Evolutionary conservation across 129 eudicot species (phyloP), one percentile per base, ranked within the genome.

Genomic region (Escallonia rubra): DNA sequence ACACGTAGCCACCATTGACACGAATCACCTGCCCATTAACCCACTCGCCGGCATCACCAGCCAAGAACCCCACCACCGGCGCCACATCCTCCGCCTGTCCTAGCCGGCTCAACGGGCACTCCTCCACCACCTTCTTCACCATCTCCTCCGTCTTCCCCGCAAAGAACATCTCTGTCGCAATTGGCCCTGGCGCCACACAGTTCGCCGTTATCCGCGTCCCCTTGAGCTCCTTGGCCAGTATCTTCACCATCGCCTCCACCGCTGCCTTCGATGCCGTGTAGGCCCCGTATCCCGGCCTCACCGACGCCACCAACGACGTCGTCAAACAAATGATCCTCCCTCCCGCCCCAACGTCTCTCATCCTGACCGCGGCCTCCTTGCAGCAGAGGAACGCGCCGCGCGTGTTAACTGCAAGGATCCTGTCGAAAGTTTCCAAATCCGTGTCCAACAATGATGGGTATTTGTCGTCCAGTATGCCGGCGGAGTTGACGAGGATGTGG

Each of bases 251-350:
- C 5, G 89, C 84, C 63, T 86, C 94, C 52, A 86, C 89, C 13
- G 94, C 94, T 41, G 94, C 94, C 74, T 86, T 86, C 6, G 89
- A 83, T 4, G 86, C 89, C 8, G 86, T 56, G 59, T 83, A 83
- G n/a, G 86, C 79, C 53, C 86, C 89, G 57, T 14, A 86, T 41
- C 84, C 82, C 6, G 86, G 86, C 40, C 50, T 61, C 70, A 83
- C 42, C 8, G 74, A 68, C 48, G 51, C 86, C 80, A 68, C 86
- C 59, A 74, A 16, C 39, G 93, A 82, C 10, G 89, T 55, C 41
- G 94, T 74, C 53, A 86, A 3, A 52, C 86, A 80, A 1, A 86
- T 72, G 38, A 86, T 83, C 77, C 94, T 66, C 64, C 89, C 89
- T 4, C 89, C 93, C 34, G 34, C 34, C 11, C 88, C 89, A 15